A percentile compares a stretch with the other conserved stretches of the same genome.
Evolutionary conservation across 208 protist genomes (phyloP).

Genomic region (Leishmania tropica): DNA sequence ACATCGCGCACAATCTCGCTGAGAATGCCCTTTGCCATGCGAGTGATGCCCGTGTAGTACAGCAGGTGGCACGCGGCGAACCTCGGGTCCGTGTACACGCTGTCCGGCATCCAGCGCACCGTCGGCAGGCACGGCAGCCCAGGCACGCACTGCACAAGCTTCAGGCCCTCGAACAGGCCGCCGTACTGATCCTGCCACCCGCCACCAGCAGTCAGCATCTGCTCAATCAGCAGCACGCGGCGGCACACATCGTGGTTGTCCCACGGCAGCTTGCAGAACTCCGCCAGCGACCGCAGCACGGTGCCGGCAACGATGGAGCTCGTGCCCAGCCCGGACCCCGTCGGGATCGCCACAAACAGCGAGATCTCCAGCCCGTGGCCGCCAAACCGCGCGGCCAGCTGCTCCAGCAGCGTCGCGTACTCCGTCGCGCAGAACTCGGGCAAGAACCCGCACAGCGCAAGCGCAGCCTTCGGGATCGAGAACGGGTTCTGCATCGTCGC

Average conservation of each 20-base stretch:
- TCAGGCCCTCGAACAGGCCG: slow-evolving; percentile 51
- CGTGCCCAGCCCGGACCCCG: slow-evolving; percentile 69
- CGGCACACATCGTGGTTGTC: slow-evolving; percentile 43
- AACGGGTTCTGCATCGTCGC: slow-evolving; percentile 44
- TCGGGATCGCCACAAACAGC: slow-evolving; percentile 52
- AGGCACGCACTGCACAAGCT: slow-evolving; percentile 42
- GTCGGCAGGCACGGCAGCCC: slow-evolving; percentile 35
- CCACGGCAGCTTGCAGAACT: slow-evolving; percentile 52
- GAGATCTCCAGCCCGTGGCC: slow-evolving; percentile 59
- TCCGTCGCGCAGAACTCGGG: slow-evolving; percentile 37
- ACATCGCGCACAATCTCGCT: slow-evolving; percentile 46
- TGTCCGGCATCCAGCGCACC: slow-evolving; percentile 49
- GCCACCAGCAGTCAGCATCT: slow-evolving; percentile 70
- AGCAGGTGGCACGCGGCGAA: slow-evolving; percentile 48
- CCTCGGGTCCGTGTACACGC: slow-evolving; percentile 39
- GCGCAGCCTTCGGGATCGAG: slow-evolving; percentile 65
- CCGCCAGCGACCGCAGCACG: slow-evolving; percentile 43
- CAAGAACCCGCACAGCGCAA: slow-evolving; percentile 58
- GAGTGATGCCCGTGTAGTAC: slow-evolving; percentile 69
- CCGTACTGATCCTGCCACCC: slow-evolving; percentile 79
- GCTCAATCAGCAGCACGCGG: slow-evolving; percentile 62
- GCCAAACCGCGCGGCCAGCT: slow-evolving; percentile 35
- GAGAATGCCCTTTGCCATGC: slow-evolving; percentile 49
- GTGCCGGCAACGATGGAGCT: slow-evolving; percentile 65
- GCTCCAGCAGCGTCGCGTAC: slow-evolving; percentile 40